A percentile compares a stretch with the other conserved stretches of the same genome.
phyloP scores from a whole-genome alignment of 73 alveolate genomes.

The Paramecium sexaurelia region DNA sequence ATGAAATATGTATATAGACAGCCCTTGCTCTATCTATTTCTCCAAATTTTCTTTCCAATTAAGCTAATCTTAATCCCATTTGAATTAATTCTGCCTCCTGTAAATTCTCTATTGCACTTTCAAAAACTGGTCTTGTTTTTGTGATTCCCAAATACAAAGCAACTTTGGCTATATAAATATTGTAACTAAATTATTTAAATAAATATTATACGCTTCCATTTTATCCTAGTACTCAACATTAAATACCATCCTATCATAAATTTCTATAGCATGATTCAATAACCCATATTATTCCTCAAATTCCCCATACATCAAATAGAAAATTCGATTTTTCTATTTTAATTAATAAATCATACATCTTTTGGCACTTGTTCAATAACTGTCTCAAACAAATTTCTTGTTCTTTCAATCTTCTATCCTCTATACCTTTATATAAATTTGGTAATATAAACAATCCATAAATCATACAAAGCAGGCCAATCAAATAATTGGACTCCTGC shows the following conservation, averaged over 20 bases:
- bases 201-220: constrained; percentile 72
- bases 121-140: constrained; percentile 92
- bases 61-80: constrained; percentile 93
- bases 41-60: constrained; percentile 94
- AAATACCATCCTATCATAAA: constrained; percentile 88
- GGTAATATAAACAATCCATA: constrained; percentile 80
- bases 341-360: constrained; percentile 60
- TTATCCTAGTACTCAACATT: constrained; percentile 83
- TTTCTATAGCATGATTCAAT: constrained; percentile 89
- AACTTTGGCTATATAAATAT: constrained; percentile 88
- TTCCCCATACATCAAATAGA: constrained; percentile 92
- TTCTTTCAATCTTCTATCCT: constrained; percentile 93
- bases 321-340: constrained; percentile 72
- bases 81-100: constrained; percentile 82
- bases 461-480: constrained; percentile 87
- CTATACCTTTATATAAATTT: constrained; percentile 79
- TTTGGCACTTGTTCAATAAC: constrained; percentile 73
- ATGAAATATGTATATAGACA: constrained; percentile 86
- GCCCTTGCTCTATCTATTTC: constrained; percentile 98
- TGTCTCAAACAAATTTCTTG: constrained; percentile 91
- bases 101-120: constrained; percentile 83
- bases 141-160: constrained; percentile 93
- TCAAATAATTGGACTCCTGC: constrained; percentile 76
- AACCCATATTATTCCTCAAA: constrained; percentile 96
- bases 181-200: constrained; percentile 39